phyloP scores from a whole-genome alignment of 805 yeast genomes.

The Candida dajiaensis region DNA sequence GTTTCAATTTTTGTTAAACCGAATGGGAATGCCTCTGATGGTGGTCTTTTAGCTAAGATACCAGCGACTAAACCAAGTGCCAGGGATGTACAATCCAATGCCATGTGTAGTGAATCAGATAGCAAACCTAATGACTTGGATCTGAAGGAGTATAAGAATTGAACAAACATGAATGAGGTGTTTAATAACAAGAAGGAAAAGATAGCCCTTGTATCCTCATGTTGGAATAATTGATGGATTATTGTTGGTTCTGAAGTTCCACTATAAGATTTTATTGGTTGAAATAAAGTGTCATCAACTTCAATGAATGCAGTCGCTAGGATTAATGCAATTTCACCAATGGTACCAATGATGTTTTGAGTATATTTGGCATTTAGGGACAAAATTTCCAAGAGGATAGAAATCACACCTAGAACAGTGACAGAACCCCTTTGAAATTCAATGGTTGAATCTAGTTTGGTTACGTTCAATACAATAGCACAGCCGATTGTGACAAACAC shows the following conservation, averaged over 20 bases:
- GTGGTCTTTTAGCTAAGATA: constrained; percentile 49
- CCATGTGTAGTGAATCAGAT: constrained; percentile 95
- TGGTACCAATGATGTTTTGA: constrained; percentile 5
- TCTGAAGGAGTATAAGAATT: constrained; percentile 83
- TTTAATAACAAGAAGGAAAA: constrained; percentile 82
- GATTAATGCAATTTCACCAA: constrained; percentile 12
- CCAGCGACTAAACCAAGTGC: constrained; percentile 89
- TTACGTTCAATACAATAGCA: constrained; percentile 15
- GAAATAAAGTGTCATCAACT: constrained; percentile 11
- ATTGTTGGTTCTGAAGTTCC: constrained; percentile 9
- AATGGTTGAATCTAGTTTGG: constrained; percentile 11
- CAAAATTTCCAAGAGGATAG: constrained; percentile 29
- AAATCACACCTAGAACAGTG: constrained; percentile 24
- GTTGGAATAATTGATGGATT: constrained; percentile 20
- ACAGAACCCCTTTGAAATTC: constrained; percentile 14
- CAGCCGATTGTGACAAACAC: constrained; percentile 23
- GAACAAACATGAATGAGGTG: constrained; percentile 91
- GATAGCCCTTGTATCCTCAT: constrained; percentile 79
- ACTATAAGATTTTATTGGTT: neutral
- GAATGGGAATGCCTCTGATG: constrained; percentile 74
- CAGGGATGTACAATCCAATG: constrained; percentile 86
- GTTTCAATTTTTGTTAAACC: constrained; percentile 84
- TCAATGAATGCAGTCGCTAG: constrained; percentile 9
- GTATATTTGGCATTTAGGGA: constrained; percentile 25
- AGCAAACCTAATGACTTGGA: constrained; percentile 88